Evolutionary conservation across 1,139 yeast genomes (phyloP), one percentile per base, ranked within the genome.

Genomic region (Blastobotrys buckinghamii): DNA sequence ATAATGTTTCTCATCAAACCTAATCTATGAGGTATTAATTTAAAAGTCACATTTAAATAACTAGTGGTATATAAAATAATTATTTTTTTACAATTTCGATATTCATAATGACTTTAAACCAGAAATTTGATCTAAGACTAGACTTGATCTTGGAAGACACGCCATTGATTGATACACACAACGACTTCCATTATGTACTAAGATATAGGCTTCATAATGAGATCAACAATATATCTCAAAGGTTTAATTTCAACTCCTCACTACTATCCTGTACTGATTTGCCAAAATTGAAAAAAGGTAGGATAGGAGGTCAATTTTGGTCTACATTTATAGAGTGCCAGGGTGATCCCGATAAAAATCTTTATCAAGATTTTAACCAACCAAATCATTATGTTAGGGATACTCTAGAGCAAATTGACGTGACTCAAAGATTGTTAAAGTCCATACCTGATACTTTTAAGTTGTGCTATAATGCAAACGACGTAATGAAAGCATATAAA

Each of bases 401-500:
- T 55, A 76, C 80, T 1, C 50, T 77, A 55, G 81, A 77, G 51
- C 79, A 75, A 56, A 74, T 77, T 41, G 81, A 77, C 57, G 75
- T 76, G 7, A 70, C 74, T 6, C 70, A 71, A 53, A 61, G 81
- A 48, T 56, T 76, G 26, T 72, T 73, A 6, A 63, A 62, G 4
- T 68, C 68, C 47, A 73, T 73, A 50, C 66, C 75, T 0, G 56
- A 64, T 1, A 63, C 67, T 33, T 59, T 77, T 51, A 60, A 64
- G 29, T 68, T 73, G 59, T 78, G 75, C 15, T 52, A 56, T 22
- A 67, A 62, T 13, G 64, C 73, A 1, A 65, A 65, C 17, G 73
- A 73, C 27, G 78, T 78, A 0, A 44, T 69, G 45, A 51, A 59
- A 7, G 64, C 59, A 41, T 76, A 67, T 53, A 55, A 56, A 5